Percentiles rank a stretch among this genome's conserved stretches.
phyloP scores from a whole-genome alignment of 495 filamentous ascomycete genomes.

The Podospora pseudoanserina region DNA sequence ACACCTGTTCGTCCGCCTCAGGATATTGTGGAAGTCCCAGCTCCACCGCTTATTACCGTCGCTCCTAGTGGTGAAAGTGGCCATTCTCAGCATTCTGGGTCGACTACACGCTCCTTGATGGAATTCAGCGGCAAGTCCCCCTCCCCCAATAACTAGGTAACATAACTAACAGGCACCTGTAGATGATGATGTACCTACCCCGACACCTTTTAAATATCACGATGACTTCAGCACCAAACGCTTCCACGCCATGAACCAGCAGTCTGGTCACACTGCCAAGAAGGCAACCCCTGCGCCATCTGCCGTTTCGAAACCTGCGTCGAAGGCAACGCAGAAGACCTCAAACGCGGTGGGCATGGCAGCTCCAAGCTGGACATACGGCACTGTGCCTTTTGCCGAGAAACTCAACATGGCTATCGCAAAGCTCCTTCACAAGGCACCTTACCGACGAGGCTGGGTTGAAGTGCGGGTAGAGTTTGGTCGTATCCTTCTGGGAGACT shows the following conservation, averaged over 20 bases:
- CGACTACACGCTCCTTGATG: not conserved
- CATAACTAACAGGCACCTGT: not conserved
- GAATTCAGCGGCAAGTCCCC: not conserved
- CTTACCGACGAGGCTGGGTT: slow-evolving; percentile 34
- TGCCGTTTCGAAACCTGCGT: not conserved
- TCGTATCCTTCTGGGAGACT: slow-evolving; percentile 33
- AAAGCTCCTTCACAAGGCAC: slow-evolving; percentile 12
- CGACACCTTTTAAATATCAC: not conserved
- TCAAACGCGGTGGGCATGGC: not conserved
- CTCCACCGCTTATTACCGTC: not conserved
- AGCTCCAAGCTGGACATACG: not conserved
- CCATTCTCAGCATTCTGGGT: not conserved
- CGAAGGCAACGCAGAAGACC: not conserved
- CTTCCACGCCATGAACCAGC: slow-evolving; percentile 10
- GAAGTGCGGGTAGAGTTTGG: slow-evolving; percentile 42
- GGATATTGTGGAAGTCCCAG: not conserved
- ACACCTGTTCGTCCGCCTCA: not conserved
- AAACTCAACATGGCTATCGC: slow-evolving; percentile 17
- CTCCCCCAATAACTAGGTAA: not conserved
- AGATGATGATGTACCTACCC: not conserved
- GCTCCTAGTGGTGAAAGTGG: not conserved
- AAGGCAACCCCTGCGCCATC: not conserved
- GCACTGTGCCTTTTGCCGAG: not conserved
- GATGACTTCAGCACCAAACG: not conserved
- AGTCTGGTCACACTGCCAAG: not conserved